Evolutionary conservation across 2,329 filamentous ascomycete species (phyloP), one percentile per base, ranked within the genome.

Genomic region (Plectosphaerella plurivora): DNA sequence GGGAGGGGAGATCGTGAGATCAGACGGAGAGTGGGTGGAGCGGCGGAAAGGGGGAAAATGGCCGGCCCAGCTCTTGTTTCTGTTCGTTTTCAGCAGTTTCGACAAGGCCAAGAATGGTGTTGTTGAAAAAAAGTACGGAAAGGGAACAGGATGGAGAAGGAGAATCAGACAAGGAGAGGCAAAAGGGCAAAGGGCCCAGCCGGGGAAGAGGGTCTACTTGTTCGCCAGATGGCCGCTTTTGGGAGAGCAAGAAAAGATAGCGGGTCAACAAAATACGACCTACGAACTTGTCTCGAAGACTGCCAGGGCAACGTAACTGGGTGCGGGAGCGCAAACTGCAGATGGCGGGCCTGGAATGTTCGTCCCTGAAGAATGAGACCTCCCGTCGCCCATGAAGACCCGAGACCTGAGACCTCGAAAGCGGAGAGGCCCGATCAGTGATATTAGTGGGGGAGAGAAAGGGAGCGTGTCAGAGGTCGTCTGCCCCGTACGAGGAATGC

Each of bases 11-110:
- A 55, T 41, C 47, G 45, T 45, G 10, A 51, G 37, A 42, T 52
- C 33, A 47, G 42, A 25, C 33, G 15, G 46, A 20, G 36, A 41
- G 15, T 9, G 28, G 25, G 24, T 44, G 41, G n/a, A 18, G 8
- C 15, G 53, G 53, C 25, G 28, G 46, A 50, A 45, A 49, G 37
- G 18, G 47, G 48, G 39, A 47, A 50, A 44, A 49, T 25, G n/a
- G 47, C 45, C 28, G 41, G 35, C 18, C 22, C 35, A 15, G 41
- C 41, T n/a, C 41, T n/a, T 37, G 45, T 45, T 39, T 39, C 37
- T 16, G 41, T 44, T 44, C 41, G 41, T 44, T 44, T 44, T 12
- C 41, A n/a, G 41, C 41, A n/a, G 18, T 33, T 12, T 33, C 28
- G 28, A 33, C 28, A 33, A 33, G 28, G 28, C 8, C 8, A 33